Evolutionary conservation across 805 yeast species (phyloP).

Genomic region (Lachancea fermentati): DNA sequence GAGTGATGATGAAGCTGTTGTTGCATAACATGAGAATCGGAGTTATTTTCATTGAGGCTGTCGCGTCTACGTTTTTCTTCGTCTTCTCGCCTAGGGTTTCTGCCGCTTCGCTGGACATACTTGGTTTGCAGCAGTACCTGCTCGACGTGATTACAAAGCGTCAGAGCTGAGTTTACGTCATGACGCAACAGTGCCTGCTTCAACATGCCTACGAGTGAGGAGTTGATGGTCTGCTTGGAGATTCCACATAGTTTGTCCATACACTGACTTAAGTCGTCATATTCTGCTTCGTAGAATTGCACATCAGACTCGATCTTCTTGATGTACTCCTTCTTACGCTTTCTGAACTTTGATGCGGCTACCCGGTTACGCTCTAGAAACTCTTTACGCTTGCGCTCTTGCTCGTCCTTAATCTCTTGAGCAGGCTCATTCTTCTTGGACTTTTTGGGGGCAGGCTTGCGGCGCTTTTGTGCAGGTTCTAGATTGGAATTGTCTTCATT

Average conservation of each 20-base stretch:
- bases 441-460: neutral
- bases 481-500: neutral
- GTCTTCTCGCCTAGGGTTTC: conserved; percentile 20
- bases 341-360: conserved; percentile 94
- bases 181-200: conserved; percentile 22
- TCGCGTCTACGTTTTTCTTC: conserved; percentile 9
- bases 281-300: conserved; percentile 62
- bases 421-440: neutral
- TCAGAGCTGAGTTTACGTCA: conserved; percentile 19
- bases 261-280: conserved; percentile 48
- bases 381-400: conserved; percentile 57
- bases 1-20: conserved; percentile 1
- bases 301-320: conserved; percentile 78
- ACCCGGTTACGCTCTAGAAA: conserved; percentile 87
- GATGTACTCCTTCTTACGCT: conserved; percentile 84
- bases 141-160: conserved; percentile 21
- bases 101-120: conserved; percentile 25
- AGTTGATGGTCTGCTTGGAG: conserved; percentile 9
- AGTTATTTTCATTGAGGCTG: conserved; percentile 7
- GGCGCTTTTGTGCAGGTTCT: conserved; percentile 1
- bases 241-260: conserved; percentile 19
- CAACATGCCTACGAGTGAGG: conserved; percentile 16
- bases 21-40: conserved; percentile 4
- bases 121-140: conserved; percentile 18
- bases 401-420: conserved; percentile 44